Evolutionary conservation across 2,329 filamentous ascomycete species (phyloP).

Genomic region (Exophiala sp.): DNA sequence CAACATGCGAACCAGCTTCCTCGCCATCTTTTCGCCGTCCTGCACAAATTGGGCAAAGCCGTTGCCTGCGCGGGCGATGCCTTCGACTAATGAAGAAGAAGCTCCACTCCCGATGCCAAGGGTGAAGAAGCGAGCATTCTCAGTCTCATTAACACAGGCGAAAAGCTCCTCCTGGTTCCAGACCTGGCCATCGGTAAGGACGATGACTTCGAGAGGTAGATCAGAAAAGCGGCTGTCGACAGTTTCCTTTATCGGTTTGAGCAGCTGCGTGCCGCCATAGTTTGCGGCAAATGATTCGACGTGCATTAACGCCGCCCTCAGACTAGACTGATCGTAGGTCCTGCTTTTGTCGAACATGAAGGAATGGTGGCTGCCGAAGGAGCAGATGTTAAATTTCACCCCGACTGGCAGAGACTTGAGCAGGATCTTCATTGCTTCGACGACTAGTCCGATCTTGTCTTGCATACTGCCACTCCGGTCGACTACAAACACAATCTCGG

Average conservation of each 20-base stretch:
- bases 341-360: slow-evolving; percentile 47
- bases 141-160: slow-evolving; percentile 40
- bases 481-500: slow-evolving; percentile 66
- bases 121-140: slow-evolving; percentile 50
- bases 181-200: slow-evolving; percentile 54
- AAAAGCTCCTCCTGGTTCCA: slow-evolving; percentile 48
- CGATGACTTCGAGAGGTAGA: slow-evolving; percentile 48
- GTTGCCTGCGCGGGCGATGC: slow-evolving; percentile 53
- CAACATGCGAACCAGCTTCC: slow-evolving; percentile 66
- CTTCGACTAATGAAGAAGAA: slow-evolving; percentile 54
- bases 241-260: slow-evolving; percentile 40
- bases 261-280: slow-evolving; percentile 52
- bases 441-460: slow-evolving; percentile 44
- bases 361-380: slow-evolving; percentile 45
- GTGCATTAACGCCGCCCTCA: slow-evolving; percentile 42
- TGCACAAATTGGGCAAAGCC: slow-evolving; percentile 59
- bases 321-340: slow-evolving; percentile 42
- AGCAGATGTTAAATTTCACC: slow-evolving; percentile 54
- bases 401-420: slow-evolving; percentile 54
- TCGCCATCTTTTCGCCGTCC: slow-evolving; percentile 59
- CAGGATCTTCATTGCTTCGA: slow-evolving; percentile 51
- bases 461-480: slow-evolving; percentile 62
- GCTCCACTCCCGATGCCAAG: slow-evolving; percentile 52
- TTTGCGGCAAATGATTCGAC: slow-evolving; percentile 41
- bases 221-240: slow-evolving; percentile 39